Base-by-base conservation (phyloP, 1,284 basidiomycete species). In the Porphyrellus sp. region DNA sequence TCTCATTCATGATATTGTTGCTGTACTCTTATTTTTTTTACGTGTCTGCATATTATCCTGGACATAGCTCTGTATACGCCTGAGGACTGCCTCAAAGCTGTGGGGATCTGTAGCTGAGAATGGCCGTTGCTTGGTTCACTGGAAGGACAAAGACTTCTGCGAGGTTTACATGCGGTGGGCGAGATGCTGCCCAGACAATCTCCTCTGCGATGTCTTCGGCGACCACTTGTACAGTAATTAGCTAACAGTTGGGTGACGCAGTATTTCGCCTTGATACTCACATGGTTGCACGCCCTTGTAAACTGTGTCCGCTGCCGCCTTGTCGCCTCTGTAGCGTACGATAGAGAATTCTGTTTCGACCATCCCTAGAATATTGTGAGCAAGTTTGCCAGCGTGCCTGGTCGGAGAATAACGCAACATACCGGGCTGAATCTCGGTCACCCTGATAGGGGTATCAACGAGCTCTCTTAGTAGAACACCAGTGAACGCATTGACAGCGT, bases 301-400 rank as follows among this genome's bases (percentile, higher is more conserved):
- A n/a, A 96, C 93, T 60, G 87, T 88, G 65, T 89, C 84, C 3
- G 94, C 95, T 0, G 85, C 83, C 8, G 71, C 59, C 59, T 83
- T 81, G 71, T 98, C 89, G 0, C 95, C 95, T 44, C 88, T 80
- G 79, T 83, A 98, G 9, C 95, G 85, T 27, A 93, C 80, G 52
- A 97, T 67, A 1, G 91, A 94, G 76, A 98, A 98, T 65, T 92
- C 90, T 2, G 91, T 93, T 72, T 94, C 91, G 42, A 93, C 92
- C 89, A 93, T 89, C 27, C 89, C 89, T 85, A 50, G 20, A 42
- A 49, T 56, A 34, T 49, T 33, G 31, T 43, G 50, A 40, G 42
- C 38, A 31, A 53, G 34, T 53, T 38, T 53, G 33, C 45, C 31
- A n/a, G 23, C 41, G 20, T 25, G 18, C 8, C 33, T 43, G n/a